Evolutionary conservation across 176 grass and related monocot species (phyloP).

Genomic region (Oryza longistaminata): DNA sequence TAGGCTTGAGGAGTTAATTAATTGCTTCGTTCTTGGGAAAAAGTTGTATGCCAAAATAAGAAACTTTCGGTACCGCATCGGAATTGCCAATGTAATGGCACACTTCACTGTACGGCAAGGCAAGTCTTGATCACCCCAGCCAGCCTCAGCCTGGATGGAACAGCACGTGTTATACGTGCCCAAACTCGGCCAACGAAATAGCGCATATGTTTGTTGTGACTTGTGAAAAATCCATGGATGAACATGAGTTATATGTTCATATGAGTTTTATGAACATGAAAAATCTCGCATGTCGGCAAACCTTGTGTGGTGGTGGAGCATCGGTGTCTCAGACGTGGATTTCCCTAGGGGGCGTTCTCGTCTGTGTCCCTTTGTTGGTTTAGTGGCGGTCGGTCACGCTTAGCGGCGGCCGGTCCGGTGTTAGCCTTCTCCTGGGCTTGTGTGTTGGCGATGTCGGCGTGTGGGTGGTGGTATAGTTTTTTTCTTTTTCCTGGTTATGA

Average conservation of each 20-base stretch:
- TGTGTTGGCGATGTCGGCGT: too few species aligned
- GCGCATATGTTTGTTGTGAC: conserved; percentile 22
- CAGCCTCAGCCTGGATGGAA: neutral
- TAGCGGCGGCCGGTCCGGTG: too few species aligned
- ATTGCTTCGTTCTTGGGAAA: neutral
- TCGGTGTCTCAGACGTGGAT: too few species aligned
- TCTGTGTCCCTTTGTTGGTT: too few species aligned
- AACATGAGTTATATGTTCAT: neutral
- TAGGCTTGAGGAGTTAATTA: neutral
- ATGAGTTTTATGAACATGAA: too few species aligned
- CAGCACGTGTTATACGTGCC: conserved; percentile 34
- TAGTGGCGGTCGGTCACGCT: too few species aligned
- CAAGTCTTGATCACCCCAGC: neutral
- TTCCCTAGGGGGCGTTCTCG: too few species aligned
- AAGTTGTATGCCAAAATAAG: neutral
- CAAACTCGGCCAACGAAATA: neutral
- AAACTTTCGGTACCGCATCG: neutral
- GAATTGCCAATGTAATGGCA: neutral
- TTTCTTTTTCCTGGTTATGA: too few species aligned
- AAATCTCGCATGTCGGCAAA: too few species aligned
- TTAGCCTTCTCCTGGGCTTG: too few species aligned
- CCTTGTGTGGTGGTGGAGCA: too few species aligned
- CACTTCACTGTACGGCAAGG: neutral
- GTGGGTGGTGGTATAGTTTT: too few species aligned
- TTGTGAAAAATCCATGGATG: neutral